Percentiles rank a stretch among this genome's conserved stretches.
Conservation (phyloP, 106 monocot genomes). For the Allium sativum region DNA sequence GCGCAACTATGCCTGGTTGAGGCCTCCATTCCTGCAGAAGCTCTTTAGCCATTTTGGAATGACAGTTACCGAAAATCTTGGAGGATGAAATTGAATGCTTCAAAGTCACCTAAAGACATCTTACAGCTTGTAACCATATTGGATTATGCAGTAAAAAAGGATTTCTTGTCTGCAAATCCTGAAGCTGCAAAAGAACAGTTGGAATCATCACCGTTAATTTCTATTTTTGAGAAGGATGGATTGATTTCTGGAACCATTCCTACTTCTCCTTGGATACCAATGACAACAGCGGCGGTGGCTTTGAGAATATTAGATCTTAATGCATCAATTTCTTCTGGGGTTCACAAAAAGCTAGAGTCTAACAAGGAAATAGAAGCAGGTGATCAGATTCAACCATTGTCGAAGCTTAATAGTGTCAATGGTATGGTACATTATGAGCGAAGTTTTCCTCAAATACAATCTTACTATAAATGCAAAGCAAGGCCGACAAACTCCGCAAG, state of each 20-base stretch:
- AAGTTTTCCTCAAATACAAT: too few species aligned
- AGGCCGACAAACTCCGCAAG: too few species aligned
- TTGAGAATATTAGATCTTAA: constrained; percentile 80
- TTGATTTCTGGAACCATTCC: constrained; percentile 32
- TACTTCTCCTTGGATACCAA: constrained; percentile 80
- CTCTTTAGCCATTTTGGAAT: constrained; percentile 84
- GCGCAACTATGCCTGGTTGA: constrained; percentile 35
- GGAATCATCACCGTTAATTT: constrained; percentile 18
- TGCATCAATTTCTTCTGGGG: constrained; percentile 60
- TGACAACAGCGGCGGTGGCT: constrained; percentile 60
- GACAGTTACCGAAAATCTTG: constrained; percentile 80
- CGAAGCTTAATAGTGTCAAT: too few species aligned
- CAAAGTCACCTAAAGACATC: constrained; percentile 63
- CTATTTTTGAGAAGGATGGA: not conserved
- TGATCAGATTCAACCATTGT: too few species aligned
- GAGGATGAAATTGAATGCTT: constrained; percentile 64
- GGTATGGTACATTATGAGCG: too few species aligned
- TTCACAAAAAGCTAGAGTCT: constrained; percentile 48
- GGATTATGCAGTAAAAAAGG: constrained; percentile 64
- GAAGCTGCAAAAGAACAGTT: constrained; percentile 75
- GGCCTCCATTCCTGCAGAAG: constrained; percentile 79
- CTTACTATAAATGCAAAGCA: too few species aligned
- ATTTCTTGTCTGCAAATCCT: constrained; percentile 55
- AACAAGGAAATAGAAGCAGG: constrained; percentile 35
- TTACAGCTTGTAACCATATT: constrained; percentile 75